phyloP scores from a whole-genome alignment of 495 filamentous ascomycete species.

The Daldinia loculata region DNA sequence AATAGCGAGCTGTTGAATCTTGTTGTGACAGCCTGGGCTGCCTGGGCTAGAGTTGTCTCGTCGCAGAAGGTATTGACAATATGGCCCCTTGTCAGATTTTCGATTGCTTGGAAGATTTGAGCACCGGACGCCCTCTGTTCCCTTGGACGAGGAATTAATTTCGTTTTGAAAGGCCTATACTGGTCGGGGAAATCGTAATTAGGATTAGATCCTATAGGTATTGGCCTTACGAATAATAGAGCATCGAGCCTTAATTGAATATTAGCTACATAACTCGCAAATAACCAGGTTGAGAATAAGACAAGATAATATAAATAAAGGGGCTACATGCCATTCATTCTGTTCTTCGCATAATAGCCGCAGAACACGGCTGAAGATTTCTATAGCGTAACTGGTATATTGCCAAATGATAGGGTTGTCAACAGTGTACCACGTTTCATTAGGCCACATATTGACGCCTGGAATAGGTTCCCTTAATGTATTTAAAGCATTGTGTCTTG shows the following conservation, averaged over 20 bases:
- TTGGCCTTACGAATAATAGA: not conserved
- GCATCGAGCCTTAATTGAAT: constrained; percentile 15
- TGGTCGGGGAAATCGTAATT: not conserved
- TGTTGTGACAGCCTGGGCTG: not conserved
- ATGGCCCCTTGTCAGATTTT: not conserved
- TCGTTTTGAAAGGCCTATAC: not conserved
- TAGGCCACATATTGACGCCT: not conserved
- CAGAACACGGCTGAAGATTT: constrained; percentile 5
- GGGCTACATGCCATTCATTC: constrained; percentile 6
- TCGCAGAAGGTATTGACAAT: not conserved
- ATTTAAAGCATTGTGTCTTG: constrained; percentile 1
- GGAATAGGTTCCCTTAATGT: constrained; percentile 3
- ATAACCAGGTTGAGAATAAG: not conserved
- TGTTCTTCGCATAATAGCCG: constrained; percentile 3
- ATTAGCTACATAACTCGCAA: constrained; percentile 6
- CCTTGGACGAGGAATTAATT: not conserved
- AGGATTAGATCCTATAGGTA: not conserved
- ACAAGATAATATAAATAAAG: not conserved
- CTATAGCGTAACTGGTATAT: not conserved
- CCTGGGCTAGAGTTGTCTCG: not conserved
- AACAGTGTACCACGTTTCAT: constrained; percentile 17
- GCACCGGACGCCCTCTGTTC: not conserved
- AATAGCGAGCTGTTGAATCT: not conserved
- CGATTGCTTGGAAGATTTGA: not conserved
- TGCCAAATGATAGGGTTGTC: constrained; percentile 18